Percentiles rank a stretch among this genome's conserved stretches.
Conservation (phyloP, 768 basidiomycete genomes). For the Mycena venus region DNA sequence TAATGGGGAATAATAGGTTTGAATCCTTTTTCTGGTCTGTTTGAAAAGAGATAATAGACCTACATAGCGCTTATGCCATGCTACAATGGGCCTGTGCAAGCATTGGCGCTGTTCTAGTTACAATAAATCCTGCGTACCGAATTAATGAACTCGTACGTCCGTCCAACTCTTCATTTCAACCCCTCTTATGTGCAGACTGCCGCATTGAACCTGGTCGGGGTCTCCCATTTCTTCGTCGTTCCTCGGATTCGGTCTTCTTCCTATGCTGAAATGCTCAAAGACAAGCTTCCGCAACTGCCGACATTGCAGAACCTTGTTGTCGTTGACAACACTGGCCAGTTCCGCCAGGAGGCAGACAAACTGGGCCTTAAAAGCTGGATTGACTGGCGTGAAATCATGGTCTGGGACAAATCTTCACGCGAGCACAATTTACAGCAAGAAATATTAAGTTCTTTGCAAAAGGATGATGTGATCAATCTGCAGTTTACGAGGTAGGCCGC, state of each 20-base stretch:
- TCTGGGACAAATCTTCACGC: slow-evolving; percentile 71
- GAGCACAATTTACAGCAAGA: slow-evolving; percentile 60
- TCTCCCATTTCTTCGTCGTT: slow-evolving; percentile 79
- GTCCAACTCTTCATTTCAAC: background rate
- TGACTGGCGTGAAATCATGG: slow-evolving; percentile 80
- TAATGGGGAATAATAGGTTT: slow-evolving; percentile 94
- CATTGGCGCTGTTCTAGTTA: slow-evolving; percentile 86
- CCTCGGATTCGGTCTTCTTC: slow-evolving; percentile 76
- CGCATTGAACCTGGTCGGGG: slow-evolving; percentile 73
- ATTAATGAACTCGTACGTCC: slow-evolving; percentile 76
- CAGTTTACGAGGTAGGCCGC: slow-evolving; percentile 86
- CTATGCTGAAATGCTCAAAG: slow-evolving; percentile 72
- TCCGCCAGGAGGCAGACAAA: slow-evolving; percentile 52
- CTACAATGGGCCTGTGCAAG: slow-evolving; percentile 91
- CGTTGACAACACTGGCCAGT: slow-evolving; percentile 69
- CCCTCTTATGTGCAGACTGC: slow-evolving; percentile 57
- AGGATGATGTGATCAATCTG: slow-evolving; percentile 83
- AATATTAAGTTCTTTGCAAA: slow-evolving; percentile 55
- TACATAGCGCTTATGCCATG: slow-evolving; percentile 77
- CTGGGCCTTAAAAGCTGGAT: slow-evolving; percentile 63
- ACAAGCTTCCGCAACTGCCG: slow-evolving; percentile 68
- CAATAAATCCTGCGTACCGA: slow-evolving; percentile 87
- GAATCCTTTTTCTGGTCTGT: background rate
- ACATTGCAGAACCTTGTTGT: slow-evolving; percentile 72
- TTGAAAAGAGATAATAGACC: background rate